These are phyloP conservation scores for Exophiala sp. DNA, from an alignment of 2,329 filamentous ascomycete species.

Conservation along the genomic window DNA sequence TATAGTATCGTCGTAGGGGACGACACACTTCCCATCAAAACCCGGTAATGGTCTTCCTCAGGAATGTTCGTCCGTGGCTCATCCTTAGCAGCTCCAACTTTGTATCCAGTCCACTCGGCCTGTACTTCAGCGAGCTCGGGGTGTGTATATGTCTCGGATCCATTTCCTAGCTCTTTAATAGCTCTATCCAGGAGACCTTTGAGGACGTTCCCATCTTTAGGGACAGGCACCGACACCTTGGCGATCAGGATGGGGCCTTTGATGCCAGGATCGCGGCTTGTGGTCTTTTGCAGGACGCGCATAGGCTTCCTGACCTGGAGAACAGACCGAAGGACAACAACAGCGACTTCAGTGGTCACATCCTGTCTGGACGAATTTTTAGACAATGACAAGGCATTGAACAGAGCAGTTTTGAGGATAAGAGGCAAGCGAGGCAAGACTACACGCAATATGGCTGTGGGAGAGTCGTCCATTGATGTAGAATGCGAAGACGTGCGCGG, in stretches of 20 bases:
- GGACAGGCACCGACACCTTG: conserved; percentile 58
- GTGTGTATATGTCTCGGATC: conserved; percentile 37
- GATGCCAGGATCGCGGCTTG: conserved; percentile 61
- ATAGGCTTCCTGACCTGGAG: conserved; percentile 53
- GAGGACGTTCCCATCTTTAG: conserved; percentile 46
- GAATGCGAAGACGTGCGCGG: not conserved
- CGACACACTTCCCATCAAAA: conserved; percentile 38
- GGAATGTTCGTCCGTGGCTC: conserved; percentile 39
- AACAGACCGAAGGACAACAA: conserved; percentile 68
- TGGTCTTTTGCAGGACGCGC: conserved; percentile 60
- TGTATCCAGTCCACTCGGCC: conserved; percentile 46
- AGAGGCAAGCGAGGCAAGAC: conserved; percentile 40
- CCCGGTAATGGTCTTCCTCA: conserved; percentile 42
- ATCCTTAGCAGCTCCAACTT: conserved; percentile 37
- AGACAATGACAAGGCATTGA: conserved; percentile 59
- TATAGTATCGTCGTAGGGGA: conserved; percentile 44
- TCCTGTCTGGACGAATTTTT: conserved; percentile 73
- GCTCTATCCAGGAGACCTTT: conserved; percentile 36
- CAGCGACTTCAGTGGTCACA: conserved; percentile 67
- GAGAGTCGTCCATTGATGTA: conserved; percentile 32
- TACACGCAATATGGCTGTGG: conserved; percentile 35
- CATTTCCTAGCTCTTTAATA: conserved; percentile 39
- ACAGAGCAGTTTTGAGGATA: conserved; percentile 40
- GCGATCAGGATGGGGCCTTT: conserved; percentile 81
- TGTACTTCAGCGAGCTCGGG: conserved; percentile 38